phyloP scores from a whole-genome alignment of 2,329 filamentous ascomycete species.

The Cladosporium sp. region DNA sequence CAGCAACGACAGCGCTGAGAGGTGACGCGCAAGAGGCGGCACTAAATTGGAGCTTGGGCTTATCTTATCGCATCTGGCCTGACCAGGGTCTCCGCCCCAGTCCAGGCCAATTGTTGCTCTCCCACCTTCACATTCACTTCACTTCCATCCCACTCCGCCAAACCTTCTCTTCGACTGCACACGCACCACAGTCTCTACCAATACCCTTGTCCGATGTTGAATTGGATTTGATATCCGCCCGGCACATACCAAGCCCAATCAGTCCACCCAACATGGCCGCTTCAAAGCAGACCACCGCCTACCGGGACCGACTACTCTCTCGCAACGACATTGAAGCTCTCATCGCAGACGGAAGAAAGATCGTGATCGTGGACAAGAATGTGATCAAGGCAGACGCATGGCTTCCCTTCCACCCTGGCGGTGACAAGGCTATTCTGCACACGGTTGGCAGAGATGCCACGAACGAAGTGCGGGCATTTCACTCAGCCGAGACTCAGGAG shows the following conservation, averaged over 20 bases:
- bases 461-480: conserved; percentile 92
- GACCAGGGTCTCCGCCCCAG: background rate
- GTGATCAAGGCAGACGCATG: conserved; percentile 88
- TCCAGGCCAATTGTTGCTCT: background rate
- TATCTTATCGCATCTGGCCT: background rate
- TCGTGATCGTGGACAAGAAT: conserved; percentile 77
- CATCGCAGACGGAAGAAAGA: conserved; percentile 76
- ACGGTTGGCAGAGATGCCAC: conserved; percentile 75
- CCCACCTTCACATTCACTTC: background rate
- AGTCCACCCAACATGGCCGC: conserved; percentile 23
- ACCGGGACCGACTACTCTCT: conserved; percentile 29
- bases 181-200: conserved; percentile 1
- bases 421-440: conserved; percentile 85
- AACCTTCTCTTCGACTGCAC: background rate
- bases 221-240: background rate
- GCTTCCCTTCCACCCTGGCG: conserved; percentile 87
- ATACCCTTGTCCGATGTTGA: background rate
- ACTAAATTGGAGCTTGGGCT: background rate
- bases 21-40: background rate
- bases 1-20: background rate
- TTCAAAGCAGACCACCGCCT: conserved; percentile 15
- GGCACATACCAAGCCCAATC: background rate
- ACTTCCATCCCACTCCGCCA: background rate
- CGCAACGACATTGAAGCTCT: conserved; percentile 64
- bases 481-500: conserved; percentile 73